Percentiles rank a stretch among this genome's conserved stretches.
phyloP scores from a whole-genome alignment of 805 yeast species.

The Candida boleticola region DNA sequence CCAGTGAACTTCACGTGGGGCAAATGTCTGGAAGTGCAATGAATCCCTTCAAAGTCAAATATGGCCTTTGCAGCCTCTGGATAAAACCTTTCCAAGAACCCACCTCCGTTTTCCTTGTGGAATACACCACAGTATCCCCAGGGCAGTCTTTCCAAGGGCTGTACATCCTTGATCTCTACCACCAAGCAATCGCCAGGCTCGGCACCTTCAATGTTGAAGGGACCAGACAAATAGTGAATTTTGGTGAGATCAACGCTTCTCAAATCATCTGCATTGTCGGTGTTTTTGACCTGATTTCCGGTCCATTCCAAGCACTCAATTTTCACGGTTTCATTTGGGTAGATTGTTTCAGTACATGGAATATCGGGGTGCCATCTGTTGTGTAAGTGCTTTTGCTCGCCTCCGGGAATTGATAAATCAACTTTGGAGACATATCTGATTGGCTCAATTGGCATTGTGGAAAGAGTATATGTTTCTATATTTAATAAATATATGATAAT shows the following conservation, averaged over 20 bases:
- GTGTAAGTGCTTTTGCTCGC: conserved; percentile 46
- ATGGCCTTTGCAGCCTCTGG: conserved; percentile 53
- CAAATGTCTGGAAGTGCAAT: conserved; percentile 48
- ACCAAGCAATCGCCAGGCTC: conserved; percentile 49
- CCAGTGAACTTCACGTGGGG: conserved; percentile 52
- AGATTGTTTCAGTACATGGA: conserved; percentile 38
- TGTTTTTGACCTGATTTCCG: conserved; percentile 48
- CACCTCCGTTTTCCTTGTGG: conserved; percentile 50
- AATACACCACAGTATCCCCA: conserved; percentile 55
- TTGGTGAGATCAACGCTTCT: conserved; percentile 42
- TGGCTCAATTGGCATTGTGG: conserved; percentile 15
- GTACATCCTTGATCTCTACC: conserved; percentile 51
- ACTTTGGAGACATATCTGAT: conserved; percentile 39
- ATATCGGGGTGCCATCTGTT: conserved; percentile 56
- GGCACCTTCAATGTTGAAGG: conserved; percentile 43
- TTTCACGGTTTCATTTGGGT: conserved; percentile 44
- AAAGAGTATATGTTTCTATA: neutral
- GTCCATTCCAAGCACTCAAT: conserved; percentile 56
- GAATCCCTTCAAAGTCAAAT: conserved; percentile 51
- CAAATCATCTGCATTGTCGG: conserved; percentile 49
- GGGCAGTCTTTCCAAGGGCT: conserved; percentile 50
- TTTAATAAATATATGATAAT: too few species aligned
- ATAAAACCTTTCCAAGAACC: conserved; percentile 47
- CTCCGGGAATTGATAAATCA: conserved; percentile 44
- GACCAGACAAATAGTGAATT: conserved; percentile 51